Evolutionary conservation across 345 rosid genomes (phyloP).

Genomic region (Hypericum perforatum): DNA sequence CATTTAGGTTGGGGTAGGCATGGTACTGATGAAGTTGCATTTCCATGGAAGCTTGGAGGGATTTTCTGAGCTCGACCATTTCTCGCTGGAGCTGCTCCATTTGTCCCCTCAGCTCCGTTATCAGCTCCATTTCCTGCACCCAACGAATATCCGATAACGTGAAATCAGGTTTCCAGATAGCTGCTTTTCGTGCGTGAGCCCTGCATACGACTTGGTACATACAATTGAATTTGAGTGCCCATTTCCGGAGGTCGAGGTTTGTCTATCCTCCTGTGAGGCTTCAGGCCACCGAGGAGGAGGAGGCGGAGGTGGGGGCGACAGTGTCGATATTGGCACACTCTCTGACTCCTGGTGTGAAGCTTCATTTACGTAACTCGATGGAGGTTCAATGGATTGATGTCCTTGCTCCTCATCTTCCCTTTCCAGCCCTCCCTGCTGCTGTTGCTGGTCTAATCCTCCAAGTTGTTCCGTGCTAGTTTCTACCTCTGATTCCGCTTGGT

Average conservation of each 20-base stretch:
- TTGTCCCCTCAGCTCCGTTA: slow-evolving; percentile 53
- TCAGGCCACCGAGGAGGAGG: too few relatives aligned
- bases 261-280: too few relatives aligned
- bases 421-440: background rate
- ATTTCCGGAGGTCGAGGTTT: too few relatives aligned
- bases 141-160: background rate
- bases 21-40: slow-evolving; percentile 46
- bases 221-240: too few relatives aligned
- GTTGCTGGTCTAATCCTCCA: too few relatives aligned
- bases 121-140: slow-evolving; percentile 53
- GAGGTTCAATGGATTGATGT: slow-evolving; percentile 27
- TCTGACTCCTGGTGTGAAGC: slow-evolving; percentile 26
- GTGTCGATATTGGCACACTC: too few relatives aligned
- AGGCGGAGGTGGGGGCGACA: too few relatives aligned
- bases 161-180: background rate
- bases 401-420: slow-evolving; percentile 8
- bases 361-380: slow-evolving; percentile 39
- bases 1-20: slow-evolving; percentile 32
- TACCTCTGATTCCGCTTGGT: slow-evolving; percentile 2
- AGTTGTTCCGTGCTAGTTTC: background rate
- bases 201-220: too few relatives aligned
- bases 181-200: too few relatives aligned
- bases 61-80: slow-evolving; percentile 49
- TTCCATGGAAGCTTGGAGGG: slow-evolving; percentile 46
- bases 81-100: slow-evolving; percentile 63